These are phyloP conservation scores for Scalesia atractyloides DNA, from an alignment of 129 eudicot genomes.

Conservation along the genomic window DNA sequence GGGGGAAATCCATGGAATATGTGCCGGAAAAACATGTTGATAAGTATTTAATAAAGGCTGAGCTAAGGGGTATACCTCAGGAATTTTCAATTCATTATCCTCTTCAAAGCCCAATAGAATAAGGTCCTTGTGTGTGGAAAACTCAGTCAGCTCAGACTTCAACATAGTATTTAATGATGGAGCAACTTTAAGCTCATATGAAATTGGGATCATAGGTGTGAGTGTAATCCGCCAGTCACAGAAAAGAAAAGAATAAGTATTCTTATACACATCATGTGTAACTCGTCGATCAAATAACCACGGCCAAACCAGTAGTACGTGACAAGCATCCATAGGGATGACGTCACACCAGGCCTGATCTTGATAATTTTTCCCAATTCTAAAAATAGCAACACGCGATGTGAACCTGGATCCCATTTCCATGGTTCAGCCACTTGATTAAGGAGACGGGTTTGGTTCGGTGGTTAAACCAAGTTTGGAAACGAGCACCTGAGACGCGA, in stretches of 20 bases:
- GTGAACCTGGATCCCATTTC: background rate
- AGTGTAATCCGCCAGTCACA: background rate
- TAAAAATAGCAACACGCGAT: background rate
- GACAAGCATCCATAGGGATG: background rate
- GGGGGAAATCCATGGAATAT: no score
- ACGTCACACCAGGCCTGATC: background rate
- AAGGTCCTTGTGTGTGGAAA: background rate
- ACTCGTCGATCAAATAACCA: background rate
- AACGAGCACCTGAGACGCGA: no score
- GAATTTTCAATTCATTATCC: background rate
- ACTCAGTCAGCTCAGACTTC: no score
- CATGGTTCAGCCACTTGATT: background rate
- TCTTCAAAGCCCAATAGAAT: background rate
- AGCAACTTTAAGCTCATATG: no score
- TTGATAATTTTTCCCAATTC: background rate
- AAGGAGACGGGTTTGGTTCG: no score
- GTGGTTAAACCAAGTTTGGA: no score
- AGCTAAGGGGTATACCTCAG: no score
- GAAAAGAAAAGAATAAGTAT: background rate
- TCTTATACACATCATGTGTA: background rate
- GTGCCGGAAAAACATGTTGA: no score
- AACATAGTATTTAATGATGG: background rate
- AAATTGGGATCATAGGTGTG: background rate
- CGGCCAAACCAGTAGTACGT: background rate
- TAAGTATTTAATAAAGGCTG: no score